A percentile compares a stretch with the other conserved stretches of the same genome.
Conservation (phyloP, 2,329 filamentous ascomycete species). For the Orbilia javanica region DNA sequence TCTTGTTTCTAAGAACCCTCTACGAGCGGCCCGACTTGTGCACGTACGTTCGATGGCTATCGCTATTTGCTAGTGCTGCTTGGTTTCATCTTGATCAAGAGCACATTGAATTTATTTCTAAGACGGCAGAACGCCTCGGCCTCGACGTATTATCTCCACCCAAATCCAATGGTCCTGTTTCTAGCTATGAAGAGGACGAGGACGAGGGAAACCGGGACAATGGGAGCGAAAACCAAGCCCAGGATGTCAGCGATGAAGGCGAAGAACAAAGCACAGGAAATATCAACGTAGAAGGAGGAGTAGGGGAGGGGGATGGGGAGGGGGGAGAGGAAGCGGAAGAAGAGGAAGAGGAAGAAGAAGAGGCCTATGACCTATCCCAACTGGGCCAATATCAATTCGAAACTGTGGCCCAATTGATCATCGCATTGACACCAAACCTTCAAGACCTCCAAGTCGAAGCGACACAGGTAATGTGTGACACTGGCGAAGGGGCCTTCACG, state of each 20-base stretch:
- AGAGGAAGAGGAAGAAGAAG: not conserved
- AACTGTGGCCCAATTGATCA: constrained; percentile 27
- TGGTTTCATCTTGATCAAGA: not conserved
- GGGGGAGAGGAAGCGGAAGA: not conserved
- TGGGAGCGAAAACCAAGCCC: not conserved
- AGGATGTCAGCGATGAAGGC: not conserved
- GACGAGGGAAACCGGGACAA: not conserved
- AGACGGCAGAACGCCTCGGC: constrained; percentile 1
- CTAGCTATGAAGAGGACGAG: not conserved
- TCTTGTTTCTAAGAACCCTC: constrained; percentile 27
- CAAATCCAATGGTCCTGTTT: not conserved
- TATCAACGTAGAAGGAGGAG: not conserved
- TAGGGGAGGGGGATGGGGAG: not conserved
- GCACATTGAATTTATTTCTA: not conserved
- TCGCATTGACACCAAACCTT: constrained; percentile 32
- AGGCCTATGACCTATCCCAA: not conserved
- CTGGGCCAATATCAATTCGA: constrained; percentile 9
- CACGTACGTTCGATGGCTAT: not conserved
- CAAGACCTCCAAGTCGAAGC: constrained; percentile 5
- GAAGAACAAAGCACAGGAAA: too few relatives aligned
- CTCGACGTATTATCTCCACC: not conserved
- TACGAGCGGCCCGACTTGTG: constrained; percentile 7
- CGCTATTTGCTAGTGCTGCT: not conserved
- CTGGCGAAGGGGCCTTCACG: constrained; percentile 2
- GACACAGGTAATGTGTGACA: not conserved